Evolutionary conservation across 2,329 filamentous ascomycete genomes (phyloP).

Genomic region (Exophiala aquamarina): DNA sequence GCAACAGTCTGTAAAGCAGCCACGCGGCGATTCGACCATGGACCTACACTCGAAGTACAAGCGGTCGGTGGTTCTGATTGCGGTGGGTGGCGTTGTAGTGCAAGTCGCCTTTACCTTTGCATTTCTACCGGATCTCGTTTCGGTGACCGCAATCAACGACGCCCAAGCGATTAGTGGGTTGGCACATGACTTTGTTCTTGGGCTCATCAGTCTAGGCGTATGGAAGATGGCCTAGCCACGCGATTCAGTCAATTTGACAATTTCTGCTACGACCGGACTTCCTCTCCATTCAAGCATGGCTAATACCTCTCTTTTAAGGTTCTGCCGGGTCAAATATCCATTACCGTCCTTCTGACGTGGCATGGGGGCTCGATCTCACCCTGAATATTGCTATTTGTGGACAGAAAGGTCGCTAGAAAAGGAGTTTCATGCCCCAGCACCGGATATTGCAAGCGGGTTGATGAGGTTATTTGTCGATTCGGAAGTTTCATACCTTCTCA

Average conservation of each 20-base stretch:
- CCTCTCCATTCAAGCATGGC: no score
- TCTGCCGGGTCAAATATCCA: no score
- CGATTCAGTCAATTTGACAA: no score
- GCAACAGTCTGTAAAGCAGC: not conserved
- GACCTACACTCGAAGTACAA: not conserved
- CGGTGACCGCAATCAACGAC: not conserved
- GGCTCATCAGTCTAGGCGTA: not conserved
- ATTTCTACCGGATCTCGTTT: not conserved
- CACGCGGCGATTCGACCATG: no score
- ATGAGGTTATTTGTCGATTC: not conserved
- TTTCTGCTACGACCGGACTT: no score
- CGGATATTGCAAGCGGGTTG: no score
- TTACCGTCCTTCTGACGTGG: no score
- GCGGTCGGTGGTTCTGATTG: not conserved
- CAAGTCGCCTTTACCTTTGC: not conserved
- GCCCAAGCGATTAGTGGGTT: slow-evolving; percentile 8
- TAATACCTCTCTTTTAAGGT: no score
- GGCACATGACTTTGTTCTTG: slow-evolving; percentile 9
- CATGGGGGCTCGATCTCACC: no score
- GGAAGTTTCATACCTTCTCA: not conserved
- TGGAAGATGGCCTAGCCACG: not conserved
- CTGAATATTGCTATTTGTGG: no score
- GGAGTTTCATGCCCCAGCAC: no score
- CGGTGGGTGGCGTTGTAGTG: not conserved
- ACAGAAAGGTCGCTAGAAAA: no score